phyloP scores from a whole-genome alignment of 1,284 basidiomycete genomes.

The Boletus smithii region DNA sequence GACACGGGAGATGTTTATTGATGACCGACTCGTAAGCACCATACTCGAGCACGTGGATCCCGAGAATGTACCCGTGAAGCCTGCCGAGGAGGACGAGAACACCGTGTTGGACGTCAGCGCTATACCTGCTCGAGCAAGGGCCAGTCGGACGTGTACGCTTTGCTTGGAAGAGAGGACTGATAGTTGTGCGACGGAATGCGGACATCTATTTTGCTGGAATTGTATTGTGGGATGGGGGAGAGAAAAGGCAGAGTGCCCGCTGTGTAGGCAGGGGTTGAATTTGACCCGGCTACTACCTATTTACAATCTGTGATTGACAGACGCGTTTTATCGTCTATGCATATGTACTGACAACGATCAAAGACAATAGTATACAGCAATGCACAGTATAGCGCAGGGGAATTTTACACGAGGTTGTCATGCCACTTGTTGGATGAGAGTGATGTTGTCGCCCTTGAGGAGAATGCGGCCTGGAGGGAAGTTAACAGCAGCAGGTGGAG shows the following conservation, averaged over 20 bases:
- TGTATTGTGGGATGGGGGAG: conserved; percentile 87
- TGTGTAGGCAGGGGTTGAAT: conserved; percentile 79
- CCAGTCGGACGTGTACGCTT: conserved; percentile 76
- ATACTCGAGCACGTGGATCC: conserved; percentile 53
- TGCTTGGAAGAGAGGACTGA: conserved; percentile 81
- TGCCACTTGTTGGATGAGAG: conserved; percentile 79
- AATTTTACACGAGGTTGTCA: conserved; percentile 24
- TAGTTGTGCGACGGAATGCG: conserved; percentile 87
- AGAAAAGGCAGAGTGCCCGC: conserved; percentile 89
- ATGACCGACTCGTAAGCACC: conserved; percentile 58
- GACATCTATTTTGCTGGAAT: conserved; percentile 92
- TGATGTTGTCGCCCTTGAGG: conserved; percentile 95
- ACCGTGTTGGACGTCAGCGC: conserved; percentile 59
- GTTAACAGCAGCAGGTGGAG: conserved; percentile 1
- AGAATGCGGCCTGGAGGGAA: conserved; percentile 75
- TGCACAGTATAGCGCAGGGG: conserved; percentile 2
- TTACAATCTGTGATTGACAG: conserved; percentile 66
- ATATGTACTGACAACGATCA: conserved; percentile 7
- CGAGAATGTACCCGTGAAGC: conserved; percentile 49
- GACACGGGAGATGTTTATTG: conserved; percentile 56
- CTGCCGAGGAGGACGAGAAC: conserved; percentile 65
- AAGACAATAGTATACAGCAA: conserved; percentile 22
- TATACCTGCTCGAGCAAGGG: conserved; percentile 51
- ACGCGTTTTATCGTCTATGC: conserved; percentile 1
- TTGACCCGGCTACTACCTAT: conserved; percentile 75